phyloP scores from a whole-genome alignment of 2,329 filamentous ascomycete genomes.

The Dryadomyces sulphureus region DNA sequence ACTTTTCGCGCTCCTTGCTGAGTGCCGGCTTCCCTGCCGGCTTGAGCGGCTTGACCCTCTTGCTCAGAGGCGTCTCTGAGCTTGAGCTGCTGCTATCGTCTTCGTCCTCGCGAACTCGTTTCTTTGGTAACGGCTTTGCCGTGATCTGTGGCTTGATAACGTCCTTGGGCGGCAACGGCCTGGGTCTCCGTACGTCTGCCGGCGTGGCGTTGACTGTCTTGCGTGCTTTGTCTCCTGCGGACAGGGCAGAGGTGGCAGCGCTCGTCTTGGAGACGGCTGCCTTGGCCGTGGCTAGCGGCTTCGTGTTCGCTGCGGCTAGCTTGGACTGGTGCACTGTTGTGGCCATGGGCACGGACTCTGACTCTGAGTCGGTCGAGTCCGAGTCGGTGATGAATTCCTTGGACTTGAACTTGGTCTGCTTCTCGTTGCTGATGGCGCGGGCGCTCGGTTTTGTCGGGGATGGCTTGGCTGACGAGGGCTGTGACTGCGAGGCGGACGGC shows the following conservation, averaged over 20 bases:
- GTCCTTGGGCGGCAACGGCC: constrained; percentile 9
- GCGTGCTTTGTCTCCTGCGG: constrained; percentile 3
- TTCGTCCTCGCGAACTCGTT: constrained; percentile 38
- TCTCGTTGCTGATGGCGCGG: constrained; percentile 25
- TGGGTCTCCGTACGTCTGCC: constrained; percentile 12
- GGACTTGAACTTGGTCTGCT: constrained; percentile 29
- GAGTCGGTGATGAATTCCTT: constrained; percentile 42
- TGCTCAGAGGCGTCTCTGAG: constrained; percentile 41
- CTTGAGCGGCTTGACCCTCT: constrained; percentile 34
- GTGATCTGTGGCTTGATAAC: constrained; percentile 6
- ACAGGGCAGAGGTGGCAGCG: neutral
- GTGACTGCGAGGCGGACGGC: neutral
- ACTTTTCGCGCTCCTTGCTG: constrained; percentile 3
- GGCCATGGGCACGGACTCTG: constrained; percentile 16
- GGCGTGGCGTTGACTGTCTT: constrained; percentile 6
- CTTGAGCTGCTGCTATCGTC: constrained; percentile 43
- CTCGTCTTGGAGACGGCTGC: constrained; percentile 3
- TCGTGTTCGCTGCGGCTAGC: neutral
- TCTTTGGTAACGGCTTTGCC: constrained; percentile 22
- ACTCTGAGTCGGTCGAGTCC: constrained; percentile 34
- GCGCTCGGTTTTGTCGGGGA: constrained; percentile 26
- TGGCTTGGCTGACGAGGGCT: constrained; percentile 16
- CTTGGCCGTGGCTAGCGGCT: constrained; percentile 10
- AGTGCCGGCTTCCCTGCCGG: constrained; percentile 4
- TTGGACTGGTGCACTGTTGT: constrained; percentile 15